Percentiles rank a stretch among this genome's conserved stretches.
Conservation (phyloP, 257 asterid genomes). For the Nicotiana otophora region DNA sequence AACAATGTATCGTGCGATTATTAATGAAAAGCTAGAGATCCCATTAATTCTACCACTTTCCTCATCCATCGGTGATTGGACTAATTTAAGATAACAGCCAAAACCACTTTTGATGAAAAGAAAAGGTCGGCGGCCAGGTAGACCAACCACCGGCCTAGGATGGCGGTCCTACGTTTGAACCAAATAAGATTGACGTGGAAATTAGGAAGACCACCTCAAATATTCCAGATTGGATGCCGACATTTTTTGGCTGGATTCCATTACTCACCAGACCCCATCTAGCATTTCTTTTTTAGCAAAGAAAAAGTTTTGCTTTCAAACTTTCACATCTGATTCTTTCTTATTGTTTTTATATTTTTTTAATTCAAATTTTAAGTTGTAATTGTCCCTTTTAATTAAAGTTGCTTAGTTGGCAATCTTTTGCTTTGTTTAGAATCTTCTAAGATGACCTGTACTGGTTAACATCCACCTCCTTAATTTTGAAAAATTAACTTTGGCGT, state of each 20-base stretch:
- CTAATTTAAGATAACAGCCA: not conserved
- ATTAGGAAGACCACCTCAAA: not conserved
- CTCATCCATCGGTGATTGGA: no score
- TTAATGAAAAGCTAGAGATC: no score
- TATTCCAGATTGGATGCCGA: not conserved
- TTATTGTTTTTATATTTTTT: not conserved
- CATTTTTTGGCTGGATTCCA: not conserved
- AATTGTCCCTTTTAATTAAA: not conserved
- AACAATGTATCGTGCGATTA: no score
- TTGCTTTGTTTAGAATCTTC: not conserved
- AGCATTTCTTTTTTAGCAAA: not conserved
- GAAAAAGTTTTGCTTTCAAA: not conserved
- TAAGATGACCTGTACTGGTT: not conserved
- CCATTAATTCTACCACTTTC: no score
- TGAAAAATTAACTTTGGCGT: not conserved
- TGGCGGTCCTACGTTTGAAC: not conserved
- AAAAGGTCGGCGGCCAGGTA: not conserved
- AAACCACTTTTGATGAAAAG: not conserved
- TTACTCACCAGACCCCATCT: not conserved
- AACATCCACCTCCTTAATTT: not conserved
- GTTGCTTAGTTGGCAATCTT: not conserved
- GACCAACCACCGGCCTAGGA: slow-evolving; percentile 1
- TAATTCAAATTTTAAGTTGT: not conserved
- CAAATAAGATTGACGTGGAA: slow-evolving; percentile 1
- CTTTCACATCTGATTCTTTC: not conserved